A percentile compares a stretch with the other conserved stretches of the same genome.
Conservation (phyloP, 257 asterid genomes). For the Plantago elongata region DNA sequence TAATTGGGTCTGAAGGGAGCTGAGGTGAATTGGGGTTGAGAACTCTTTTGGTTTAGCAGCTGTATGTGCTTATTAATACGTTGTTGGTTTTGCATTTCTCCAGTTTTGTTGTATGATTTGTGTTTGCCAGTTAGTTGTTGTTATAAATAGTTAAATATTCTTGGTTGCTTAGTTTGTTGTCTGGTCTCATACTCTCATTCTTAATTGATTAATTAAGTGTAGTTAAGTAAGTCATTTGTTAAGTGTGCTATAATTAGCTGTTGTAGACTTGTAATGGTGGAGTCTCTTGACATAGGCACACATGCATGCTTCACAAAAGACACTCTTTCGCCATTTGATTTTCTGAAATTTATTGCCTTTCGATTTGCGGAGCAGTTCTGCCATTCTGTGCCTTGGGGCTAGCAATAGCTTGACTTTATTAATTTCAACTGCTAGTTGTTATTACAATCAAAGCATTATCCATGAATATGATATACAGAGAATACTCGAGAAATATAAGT, state of each 20-base stretch:
- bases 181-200: slow-evolving; percentile 17
- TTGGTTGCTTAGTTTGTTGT: slow-evolving; percentile 13
- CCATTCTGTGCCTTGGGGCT: slow-evolving; percentile 13
- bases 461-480: background rate
- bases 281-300: slow-evolving; percentile 10
- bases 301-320: slow-evolving; percentile 2
- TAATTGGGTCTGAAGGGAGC: slow-evolving; percentile 3
- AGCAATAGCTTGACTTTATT: slow-evolving; percentile 13
- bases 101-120: slow-evolving; percentile 11
- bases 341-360: background rate
- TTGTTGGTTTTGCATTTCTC: slow-evolving; percentile 5
- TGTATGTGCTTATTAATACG: background rate
- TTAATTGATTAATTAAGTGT: slow-evolving; percentile 10
- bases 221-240: background rate
- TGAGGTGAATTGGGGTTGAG: slow-evolving; percentile 16
- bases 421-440: background rate
- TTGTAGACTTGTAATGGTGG: background rate
- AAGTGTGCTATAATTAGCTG: slow-evolving; percentile 11
- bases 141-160: background rate
- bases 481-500: background rate
- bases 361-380: background rate
- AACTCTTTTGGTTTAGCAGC: slow-evolving; percentile 5
- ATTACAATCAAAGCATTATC: background rate
- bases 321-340: slow-evolving; percentile 11
- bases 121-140: slow-evolving; percentile 6